Evolutionary conservation across 2,329 filamentous ascomycete species (phyloP).

Genomic region (Cladosporium colombiae): DNA sequence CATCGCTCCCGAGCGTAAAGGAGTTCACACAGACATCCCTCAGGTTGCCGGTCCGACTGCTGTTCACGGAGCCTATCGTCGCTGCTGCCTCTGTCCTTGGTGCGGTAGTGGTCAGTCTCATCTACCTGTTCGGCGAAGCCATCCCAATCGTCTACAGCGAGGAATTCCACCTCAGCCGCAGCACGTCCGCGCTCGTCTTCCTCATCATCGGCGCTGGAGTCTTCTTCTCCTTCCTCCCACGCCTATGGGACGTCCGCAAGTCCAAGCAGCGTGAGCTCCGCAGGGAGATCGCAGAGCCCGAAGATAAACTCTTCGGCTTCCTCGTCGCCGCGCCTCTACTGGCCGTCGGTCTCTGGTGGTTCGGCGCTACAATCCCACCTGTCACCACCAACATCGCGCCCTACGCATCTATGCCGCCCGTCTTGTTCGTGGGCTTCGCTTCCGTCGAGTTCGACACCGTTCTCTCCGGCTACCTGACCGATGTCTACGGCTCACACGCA

Average conservation of each 20-base stretch:
- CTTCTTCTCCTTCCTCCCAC: constrained; percentile 44
- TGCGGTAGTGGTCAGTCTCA: constrained; percentile 47
- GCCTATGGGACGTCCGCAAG: constrained; percentile 45
- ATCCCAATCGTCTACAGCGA: constrained; percentile 43
- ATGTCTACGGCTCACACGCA: constrained; percentile 48
- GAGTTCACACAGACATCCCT: constrained; percentile 43
- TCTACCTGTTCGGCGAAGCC: constrained; percentile 53
- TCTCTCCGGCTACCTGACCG: constrained; percentile 47
- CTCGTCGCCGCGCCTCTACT: constrained; percentile 47
- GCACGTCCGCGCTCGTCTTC: constrained; percentile 54
- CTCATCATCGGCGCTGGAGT: constrained; percentile 62
- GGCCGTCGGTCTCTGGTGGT: constrained; percentile 48
- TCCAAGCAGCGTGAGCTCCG: constrained; percentile 31
- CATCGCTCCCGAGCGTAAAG: constrained; percentile 40
- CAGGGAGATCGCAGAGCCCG: constrained; percentile 37
- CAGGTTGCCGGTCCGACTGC: constrained; percentile 44
- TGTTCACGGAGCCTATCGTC: constrained; percentile 52
- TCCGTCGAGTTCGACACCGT: constrained; percentile 49
- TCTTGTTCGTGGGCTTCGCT: constrained; percentile 50
- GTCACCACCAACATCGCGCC: constrained; percentile 32
- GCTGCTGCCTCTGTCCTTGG: constrained; percentile 47
- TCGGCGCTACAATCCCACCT: constrained; percentile 52
- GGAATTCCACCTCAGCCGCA: constrained; percentile 34
- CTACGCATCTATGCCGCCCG: constrained; percentile 25
- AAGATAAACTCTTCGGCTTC: constrained; percentile 53